Conservation (phyloP, 192 early-diverging fungal species). For the Entrophospora sp. region DNA sequence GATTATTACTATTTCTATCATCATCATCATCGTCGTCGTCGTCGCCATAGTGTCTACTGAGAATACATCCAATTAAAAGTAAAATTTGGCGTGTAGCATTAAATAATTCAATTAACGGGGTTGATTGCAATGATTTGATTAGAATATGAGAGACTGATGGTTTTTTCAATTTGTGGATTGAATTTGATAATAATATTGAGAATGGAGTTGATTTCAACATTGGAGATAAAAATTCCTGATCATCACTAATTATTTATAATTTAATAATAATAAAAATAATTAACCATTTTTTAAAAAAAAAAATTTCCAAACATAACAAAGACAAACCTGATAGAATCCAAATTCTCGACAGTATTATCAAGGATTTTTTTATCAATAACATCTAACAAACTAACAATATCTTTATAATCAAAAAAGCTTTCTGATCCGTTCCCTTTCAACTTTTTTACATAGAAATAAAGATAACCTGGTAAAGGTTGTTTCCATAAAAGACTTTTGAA, state of each 20-base stretch:
- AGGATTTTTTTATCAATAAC: slow-evolving; percentile 2
- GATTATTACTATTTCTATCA: too few relatives aligned
- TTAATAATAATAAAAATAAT: neutral
- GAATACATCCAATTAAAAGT: too few relatives aligned
- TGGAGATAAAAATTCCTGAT: neutral
- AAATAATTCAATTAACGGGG: neutral
- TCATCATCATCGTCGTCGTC: too few relatives aligned
- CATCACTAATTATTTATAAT: neutral
- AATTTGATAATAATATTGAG: slow-evolving; percentile 24
- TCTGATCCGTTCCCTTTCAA: slow-evolving; percentile 24
- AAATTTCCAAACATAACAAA: too few relatives aligned
- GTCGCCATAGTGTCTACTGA: too few relatives aligned
- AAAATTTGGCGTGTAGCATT: neutral
- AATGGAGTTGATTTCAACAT: slow-evolving; percentile 18
- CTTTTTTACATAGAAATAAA: slow-evolving; percentile 20
- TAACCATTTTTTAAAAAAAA: neutral
- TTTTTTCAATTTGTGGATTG: neutral
- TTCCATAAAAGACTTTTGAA: slow-evolving; percentile 26
- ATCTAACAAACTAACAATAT: too few relatives aligned
- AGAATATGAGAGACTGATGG: neutral
- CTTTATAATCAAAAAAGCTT: too few relatives aligned
- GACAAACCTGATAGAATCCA: too few relatives aligned
- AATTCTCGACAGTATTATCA: neutral
- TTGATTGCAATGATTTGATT: neutral
- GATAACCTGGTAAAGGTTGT: slow-evolving; percentile 28